Base-by-base conservation (phyloP, 2,329 filamentous ascomycete species). In the Aureobasidium lini region DNA sequence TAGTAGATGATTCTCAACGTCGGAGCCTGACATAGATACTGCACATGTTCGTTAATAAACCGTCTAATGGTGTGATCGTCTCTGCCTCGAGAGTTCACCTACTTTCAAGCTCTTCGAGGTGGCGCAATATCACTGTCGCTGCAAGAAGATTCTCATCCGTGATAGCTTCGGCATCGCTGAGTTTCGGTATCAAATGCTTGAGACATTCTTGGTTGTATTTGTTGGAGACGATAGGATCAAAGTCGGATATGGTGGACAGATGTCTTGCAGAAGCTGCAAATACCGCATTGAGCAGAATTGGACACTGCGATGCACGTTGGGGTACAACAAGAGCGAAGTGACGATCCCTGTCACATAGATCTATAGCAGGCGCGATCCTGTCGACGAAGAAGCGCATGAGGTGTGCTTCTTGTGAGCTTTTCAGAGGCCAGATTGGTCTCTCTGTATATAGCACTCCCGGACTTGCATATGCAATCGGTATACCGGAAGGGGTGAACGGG, bases 251-350 rank as follows among this genome's bases (percentile, higher is more conserved):
- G 13, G 29, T 9, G 5, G 44, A 47, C 39, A 84, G 68, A 64
- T 84, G 81, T 37, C 81, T 73, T 2, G 81, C 79, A 0, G 82
- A 78, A 4, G 84, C 72, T 1, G 82, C 81, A 47, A 83, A 76
- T 32, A 84, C 82, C 29, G 82, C 81, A 57, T 83, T 82, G 11
- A 83, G 72, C 5, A 85, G 72, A 2, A 79, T 77, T 0, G 77
- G 77, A 57, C 77, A 82, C 1, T 70, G 74, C 11, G 75, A 76
- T 5, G 82, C 80, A 23, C 79, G 72, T 59, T 79, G 74, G 0
- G 82, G 82, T 0, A 85, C 81, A 6, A 80, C 71, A 0, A 76
- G 72, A 58, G 80, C 77, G 64, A 85, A 85, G 61, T 82, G 80
- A 13, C 68, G 62, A 23, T 66, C 61, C n/a, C 66, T 65, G 60